Base-by-base conservation (phyloP, 352 stramenopile genomes). In the Salisapilia sapeloensis region DNA sequence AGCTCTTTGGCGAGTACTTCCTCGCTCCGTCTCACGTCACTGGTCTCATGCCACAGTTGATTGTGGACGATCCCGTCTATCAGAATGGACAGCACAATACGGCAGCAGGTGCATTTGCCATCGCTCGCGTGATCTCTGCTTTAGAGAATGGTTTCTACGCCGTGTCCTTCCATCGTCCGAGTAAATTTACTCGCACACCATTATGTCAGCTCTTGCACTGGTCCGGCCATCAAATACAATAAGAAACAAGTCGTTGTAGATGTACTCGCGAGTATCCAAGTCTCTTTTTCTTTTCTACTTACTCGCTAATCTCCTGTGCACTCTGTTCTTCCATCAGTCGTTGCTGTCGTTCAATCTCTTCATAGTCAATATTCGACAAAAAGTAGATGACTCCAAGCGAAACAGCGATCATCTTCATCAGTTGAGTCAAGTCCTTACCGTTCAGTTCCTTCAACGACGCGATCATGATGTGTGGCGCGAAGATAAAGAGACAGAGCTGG, bases 281-380 rank as follows among this genome's bases (percentile, higher is more conserved):
- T 44, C 20, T 29, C 14, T 39, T 12, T 33, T 14, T 19, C 2
- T 44, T 13, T 38, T n/a, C 32, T 17, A 6, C 37, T 33, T 67
- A 67, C 31, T 42, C 57, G 49, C 51, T 60, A 38, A 62, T 63
- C 23, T 57, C 55, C 21, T 62, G 31, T 10, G 42, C 42, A 10
- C 54, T 47, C 24, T 63, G 47, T 26, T 77, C 65, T 35, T 86
- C 72, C 6, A 82, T 33, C 16, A 91, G 56, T 38, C 74, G 60
- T 46, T 91, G 76, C 49, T 91, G 76, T 15, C 76, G 76, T 49
- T 91, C 72, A 39, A 91, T 83, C 43, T 91, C 76, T 25, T 91
- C 76, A 32, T 91, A 91, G 42, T 91, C 76, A 30, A 91, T 86
- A 63, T 91, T 91, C 12, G 76, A 60, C 12, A 91, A 40, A 16